Evolutionary conservation across 208 protist species (phyloP), one percentile per base, ranked within the genome.

Genomic region (Acanthamoeba rhysodes): DNA sequence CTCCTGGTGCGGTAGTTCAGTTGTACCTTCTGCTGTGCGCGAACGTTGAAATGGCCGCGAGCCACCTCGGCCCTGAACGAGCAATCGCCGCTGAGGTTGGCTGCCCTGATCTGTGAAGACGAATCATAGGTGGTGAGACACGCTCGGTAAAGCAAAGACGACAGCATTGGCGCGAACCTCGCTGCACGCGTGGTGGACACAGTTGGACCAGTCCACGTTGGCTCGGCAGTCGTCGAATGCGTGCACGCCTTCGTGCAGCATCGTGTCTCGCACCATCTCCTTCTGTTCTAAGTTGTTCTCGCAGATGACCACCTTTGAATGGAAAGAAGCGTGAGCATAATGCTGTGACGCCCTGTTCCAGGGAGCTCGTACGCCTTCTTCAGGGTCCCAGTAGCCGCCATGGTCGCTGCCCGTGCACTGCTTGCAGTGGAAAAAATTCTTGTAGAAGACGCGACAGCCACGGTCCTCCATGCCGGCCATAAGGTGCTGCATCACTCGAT

Each of bases 121-220:
- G 48, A 22, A 48, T 27, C 12, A 27, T 9, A 76, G 37, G 41
- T 37, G 66, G 78, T 12, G 34, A 5, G 34, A 59, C 12, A 87
- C 32, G n/a, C n/a, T n/a, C n/a, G n/a, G n/a, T 37, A 53, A 16
- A 45, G 48, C 29, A 53, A 57, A 16, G 53, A 4, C 20, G 37
- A 74, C 5, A 14, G 50, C 4, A 12, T 55, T 4, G 37, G n/a
- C 32, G 3, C 32, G 4, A 78, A 95, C 94, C 85, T 96, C 96
- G 72, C 91, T 96, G 85, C 96, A 96, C 9, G 96, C 96, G 57
- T 96, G 96, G 41, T 96, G 96, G 16, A 96, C 87, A 45, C 96
- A 96, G 80, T 96, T 96, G 64, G 45, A 72, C 96, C 96, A 96
- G 50, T 96, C 92, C 37, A 96, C 92, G 37, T 94, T 84, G 18